Evolutionary conservation across 108 stramenopile genomes (phyloP).

Genomic region (Cyclotella baltica): DNA sequence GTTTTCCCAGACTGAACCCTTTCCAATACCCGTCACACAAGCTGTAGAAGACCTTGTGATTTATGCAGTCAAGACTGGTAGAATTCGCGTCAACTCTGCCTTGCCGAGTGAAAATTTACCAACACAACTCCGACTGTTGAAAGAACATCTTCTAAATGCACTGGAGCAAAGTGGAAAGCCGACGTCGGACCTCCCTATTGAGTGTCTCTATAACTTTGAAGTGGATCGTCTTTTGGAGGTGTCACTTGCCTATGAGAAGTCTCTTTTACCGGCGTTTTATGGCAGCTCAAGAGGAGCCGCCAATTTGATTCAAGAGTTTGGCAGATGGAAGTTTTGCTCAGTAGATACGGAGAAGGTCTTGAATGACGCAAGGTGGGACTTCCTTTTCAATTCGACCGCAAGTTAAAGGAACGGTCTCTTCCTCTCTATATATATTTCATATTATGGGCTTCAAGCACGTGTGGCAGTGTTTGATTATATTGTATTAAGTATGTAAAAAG

Average conservation of each 20-base stretch:
- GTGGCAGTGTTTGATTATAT: too few relatives aligned
- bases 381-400: background rate
- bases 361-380: conserved; percentile 1
- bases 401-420: background rate
- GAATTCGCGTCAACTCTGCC: background rate
- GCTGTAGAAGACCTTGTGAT: conserved; percentile 23
- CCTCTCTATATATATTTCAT: too few relatives aligned
- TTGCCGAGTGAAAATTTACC: background rate
- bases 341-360: conserved; percentile 6
- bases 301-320: background rate
- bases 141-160: background rate
- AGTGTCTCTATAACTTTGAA: conserved; percentile 17
- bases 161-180: background rate
- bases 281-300: background rate
- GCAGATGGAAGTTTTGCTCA: conserved; percentile 18
- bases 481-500: too few relatives aligned
- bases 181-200: conserved; percentile 8
- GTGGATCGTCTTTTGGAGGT: conserved; percentile 11
- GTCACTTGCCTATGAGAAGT: conserved; percentile 15
- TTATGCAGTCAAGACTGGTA: conserved; percentile 1
- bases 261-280: conserved; percentile 7
- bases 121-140: conserved; percentile 12
- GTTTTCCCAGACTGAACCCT: conserved; percentile 6
- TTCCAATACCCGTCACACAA: background rate
- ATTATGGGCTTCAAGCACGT: too few relatives aligned